Percentiles rank a stretch among this genome's conserved stretches.
Evolutionary conservation across 2,329 filamentous ascomycete species (phyloP).

Genomic region (Lizonia empirigonia): DNA sequence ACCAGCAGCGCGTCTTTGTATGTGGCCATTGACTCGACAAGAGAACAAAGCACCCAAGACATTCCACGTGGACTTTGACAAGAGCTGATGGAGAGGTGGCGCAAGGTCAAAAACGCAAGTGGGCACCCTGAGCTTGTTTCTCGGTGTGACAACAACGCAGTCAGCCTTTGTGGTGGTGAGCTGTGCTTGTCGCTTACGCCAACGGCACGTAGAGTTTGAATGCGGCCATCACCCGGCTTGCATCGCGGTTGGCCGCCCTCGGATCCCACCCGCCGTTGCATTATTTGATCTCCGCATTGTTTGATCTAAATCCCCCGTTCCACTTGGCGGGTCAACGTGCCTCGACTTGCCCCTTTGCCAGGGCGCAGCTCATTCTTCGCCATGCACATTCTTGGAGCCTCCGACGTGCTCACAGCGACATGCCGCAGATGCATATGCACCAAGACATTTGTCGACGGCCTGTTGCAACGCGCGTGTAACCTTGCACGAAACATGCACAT

Average conservation of each 20-base stretch:
- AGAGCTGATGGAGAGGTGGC: conserved; percentile 4
- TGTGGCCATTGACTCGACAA: background rate
- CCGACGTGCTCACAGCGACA: conserved; percentile 2
- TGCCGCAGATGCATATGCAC: conserved; percentile 15
- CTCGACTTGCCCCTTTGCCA: conserved; percentile 6
- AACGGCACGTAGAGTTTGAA: background rate
- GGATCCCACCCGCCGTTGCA: background rate
- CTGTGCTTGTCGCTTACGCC: background rate
- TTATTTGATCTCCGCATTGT: background rate
- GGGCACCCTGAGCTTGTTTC: background rate
- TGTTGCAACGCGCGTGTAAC: conserved; percentile 19
- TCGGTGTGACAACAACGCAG: conserved; percentile 3
- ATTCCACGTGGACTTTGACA: background rate
- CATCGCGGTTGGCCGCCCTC: background rate
- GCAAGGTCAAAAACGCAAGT: background rate
- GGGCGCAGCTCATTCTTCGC: conserved; percentile 8
- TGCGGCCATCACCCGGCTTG: background rate
- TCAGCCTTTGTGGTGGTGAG: background rate
- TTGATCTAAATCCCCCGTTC: background rate
- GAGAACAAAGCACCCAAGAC: background rate
- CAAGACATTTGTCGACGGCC: conserved; percentile 12
- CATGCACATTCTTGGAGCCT: conserved; percentile 16
- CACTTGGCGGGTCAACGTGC: conserved; percentile 3
- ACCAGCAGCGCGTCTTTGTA: background rate
- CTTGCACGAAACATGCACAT: conserved; percentile 35